Base-by-base conservation (phyloP, 2,329 filamentous ascomycete species). In the Cadophora sp. region DNA sequence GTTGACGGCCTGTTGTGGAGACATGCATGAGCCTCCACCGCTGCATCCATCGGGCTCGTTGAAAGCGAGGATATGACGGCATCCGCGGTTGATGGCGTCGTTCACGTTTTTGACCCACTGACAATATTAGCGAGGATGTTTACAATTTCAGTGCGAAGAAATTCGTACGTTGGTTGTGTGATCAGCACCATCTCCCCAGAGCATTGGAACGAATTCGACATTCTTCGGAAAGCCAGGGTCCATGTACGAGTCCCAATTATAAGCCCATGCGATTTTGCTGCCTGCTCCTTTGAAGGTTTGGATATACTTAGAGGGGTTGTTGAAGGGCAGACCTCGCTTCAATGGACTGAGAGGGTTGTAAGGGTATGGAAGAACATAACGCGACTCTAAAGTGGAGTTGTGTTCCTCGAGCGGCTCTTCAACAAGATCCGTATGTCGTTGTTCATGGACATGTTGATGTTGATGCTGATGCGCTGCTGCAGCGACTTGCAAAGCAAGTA, bases 121-220 rank as follows among this genome's bases (percentile, higher is more conserved):
- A 2, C 22, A 8, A 26, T 19, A 29, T 64, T 43, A 64, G 64
- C 48, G 43, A 43, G 7, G 51, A 29, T 27, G 19, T 5, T 50
- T 24, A n/a, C 58, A 8, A 24, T 27, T 24, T 16, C 12, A 14
- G 1, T 8, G 6, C 14, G 40, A 6, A 24, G 26, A 34, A 16
- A 31, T 55, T 55, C 74, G n/a, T n/a, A 76, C 77, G 68, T 74
- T 68, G 7, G 46, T 53, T 66, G 83, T 82, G 77, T 86, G 83
- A 16, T 80, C 79, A 19, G 76, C 65, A 16, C 73, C 73, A 64
- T 82, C 79, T 62, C 85, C 83, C 88, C 86, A 91, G 40, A 92
- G 85, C 80, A 87, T 91, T 69, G 91, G 91, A 65, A 91, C 83
- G 80, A 83, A 93, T 74, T 84, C 81, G 74, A 89, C 75, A 65